Base-by-base conservation (phyloP, 345 rosid genomes). In the Dipteronia dyeriana region DNA sequence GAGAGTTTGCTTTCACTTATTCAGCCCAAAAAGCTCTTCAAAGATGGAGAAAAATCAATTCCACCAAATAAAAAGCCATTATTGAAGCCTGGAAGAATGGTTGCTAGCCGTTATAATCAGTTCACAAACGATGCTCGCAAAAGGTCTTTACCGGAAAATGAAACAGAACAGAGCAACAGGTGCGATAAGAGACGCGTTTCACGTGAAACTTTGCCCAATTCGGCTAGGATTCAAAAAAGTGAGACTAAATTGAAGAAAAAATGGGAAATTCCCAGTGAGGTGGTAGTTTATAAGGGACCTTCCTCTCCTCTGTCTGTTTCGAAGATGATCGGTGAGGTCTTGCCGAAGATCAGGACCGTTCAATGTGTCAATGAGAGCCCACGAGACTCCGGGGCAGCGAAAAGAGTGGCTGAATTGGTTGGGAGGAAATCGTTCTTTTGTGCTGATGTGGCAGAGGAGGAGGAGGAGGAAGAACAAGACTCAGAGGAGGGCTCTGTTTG, bases 321-420 rank as follows among this genome's bases (percentile, higher is more conserved):
- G 4, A 74, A 71, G 62, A 17, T 82, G 4, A 4, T 34, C 6
- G 82, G 76, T 0, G 87, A 80, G 38, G 83, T 70, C 71, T 78
- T 96, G 39, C 95, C 98, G 1, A 94, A 82, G 93, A 96, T 96
- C 31, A 92, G 85, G 84, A 94, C 90, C 11, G 75, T 59, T 34
- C 82, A 92, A 41, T 76, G 74, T 66, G 82, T 59, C 0, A 83
- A 66, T 8, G 94, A 87, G 57, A 96, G 93, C 39, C 99, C 97
- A 17, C 85, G 98, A 67, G 97, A 94, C 75, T 96, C 99, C 1
- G 97, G 99, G 43, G 87, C 95, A 1, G 97, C 95, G 0, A 96
- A 92, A 79, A 87, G 99, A 79, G 97, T 90, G 75, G 90, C 94
- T 0, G 98, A 94, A 47, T 79, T 96, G 87, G 87, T 77, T 64